Conservation (phyloP, 495 filamentous ascomycete genomes). For the Lepidopterella palustris region DNA sequence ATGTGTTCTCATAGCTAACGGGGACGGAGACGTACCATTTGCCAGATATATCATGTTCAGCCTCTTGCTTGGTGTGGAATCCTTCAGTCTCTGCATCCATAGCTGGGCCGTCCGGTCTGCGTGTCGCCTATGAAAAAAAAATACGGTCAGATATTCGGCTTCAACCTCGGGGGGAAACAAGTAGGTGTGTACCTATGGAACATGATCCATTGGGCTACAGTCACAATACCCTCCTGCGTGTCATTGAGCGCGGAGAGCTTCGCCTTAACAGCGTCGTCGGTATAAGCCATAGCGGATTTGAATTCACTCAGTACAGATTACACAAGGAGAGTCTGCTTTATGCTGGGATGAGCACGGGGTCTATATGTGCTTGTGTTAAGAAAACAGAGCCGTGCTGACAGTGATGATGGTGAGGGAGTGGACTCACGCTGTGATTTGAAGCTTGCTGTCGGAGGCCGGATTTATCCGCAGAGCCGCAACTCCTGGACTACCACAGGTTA, state of each 20-base stretch:
- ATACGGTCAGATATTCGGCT: constrained; percentile 27
- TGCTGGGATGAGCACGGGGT: neutral
- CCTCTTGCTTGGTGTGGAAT: constrained; percentile 73
- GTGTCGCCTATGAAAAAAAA: constrained; percentile 58
- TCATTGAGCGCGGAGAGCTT: constrained; percentile 95
- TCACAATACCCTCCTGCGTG: constrained; percentile 90
- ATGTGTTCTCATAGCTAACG: neutral
- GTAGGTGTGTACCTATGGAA: constrained; percentile 80
- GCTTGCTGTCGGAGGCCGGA: neutral
- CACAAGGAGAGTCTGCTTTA: neutral
- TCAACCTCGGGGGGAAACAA: too few relatives aligned
- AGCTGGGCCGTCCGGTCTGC: constrained; percentile 80
- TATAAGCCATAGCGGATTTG: constrained; percentile 68
- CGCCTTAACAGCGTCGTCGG: constrained; percentile 83
- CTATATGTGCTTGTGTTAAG: neutral
- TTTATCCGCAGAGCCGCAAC: neutral
- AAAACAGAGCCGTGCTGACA: neutral
- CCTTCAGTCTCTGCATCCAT: constrained; percentile 83
- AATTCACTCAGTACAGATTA: neutral
- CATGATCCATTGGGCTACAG: constrained; percentile 97
- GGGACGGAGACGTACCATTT: constrained; percentile 58
- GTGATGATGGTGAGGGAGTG: neutral
- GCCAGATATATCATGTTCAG: constrained; percentile 91
- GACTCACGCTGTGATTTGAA: neutral
- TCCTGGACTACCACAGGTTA: neutral